Conservation (phyloP, 371 early-diverging fungal species). For the Rhizoclosmatium hyalinum region DNA sequence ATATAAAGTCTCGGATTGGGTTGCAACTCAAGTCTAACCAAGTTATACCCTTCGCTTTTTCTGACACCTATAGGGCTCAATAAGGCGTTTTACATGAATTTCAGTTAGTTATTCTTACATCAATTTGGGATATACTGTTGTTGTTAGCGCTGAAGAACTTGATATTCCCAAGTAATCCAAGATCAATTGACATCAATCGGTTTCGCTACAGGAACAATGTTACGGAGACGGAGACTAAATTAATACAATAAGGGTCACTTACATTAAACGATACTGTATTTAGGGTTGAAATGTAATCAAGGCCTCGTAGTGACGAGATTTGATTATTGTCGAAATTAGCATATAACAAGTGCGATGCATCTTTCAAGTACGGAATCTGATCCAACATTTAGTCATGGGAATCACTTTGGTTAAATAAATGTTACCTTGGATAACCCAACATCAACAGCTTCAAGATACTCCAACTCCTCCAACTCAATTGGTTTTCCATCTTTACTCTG, state of each 20-base stretch:
- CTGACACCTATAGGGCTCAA: constrained; percentile 19
- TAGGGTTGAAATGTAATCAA: constrained; percentile 22
- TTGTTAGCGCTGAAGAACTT: constrained; percentile 31
- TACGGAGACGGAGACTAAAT: background rate
- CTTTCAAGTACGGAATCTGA: constrained; percentile 35
- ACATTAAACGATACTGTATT: constrained; percentile 27
- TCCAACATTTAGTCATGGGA: background rate
- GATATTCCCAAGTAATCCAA: constrained; percentile 29
- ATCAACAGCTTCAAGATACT: constrained; percentile 29
- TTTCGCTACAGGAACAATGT: constrained; percentile 31
- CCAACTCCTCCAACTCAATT: constrained; percentile 30
- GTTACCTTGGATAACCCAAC: constrained; percentile 28
- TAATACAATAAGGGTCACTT: background rate
- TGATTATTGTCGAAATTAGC: constrained; percentile 27
- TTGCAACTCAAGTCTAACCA: constrained; percentile 35
- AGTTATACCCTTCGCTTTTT: constrained; percentile 20
- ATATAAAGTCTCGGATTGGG: constrained; percentile 25
- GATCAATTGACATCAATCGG: constrained; percentile 34
- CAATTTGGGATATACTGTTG: constrained; percentile 30
- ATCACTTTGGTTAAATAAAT: background rate
- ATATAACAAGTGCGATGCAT: constrained; percentile 24
- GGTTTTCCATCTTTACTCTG: constrained; percentile 20
- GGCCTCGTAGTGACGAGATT: constrained; percentile 27
- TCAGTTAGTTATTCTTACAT: constrained; percentile 26
- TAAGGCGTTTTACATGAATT: background rate